Base-by-base conservation (phyloP, 371 early-diverging fungal species). In the Mucor racemosus region DNA sequence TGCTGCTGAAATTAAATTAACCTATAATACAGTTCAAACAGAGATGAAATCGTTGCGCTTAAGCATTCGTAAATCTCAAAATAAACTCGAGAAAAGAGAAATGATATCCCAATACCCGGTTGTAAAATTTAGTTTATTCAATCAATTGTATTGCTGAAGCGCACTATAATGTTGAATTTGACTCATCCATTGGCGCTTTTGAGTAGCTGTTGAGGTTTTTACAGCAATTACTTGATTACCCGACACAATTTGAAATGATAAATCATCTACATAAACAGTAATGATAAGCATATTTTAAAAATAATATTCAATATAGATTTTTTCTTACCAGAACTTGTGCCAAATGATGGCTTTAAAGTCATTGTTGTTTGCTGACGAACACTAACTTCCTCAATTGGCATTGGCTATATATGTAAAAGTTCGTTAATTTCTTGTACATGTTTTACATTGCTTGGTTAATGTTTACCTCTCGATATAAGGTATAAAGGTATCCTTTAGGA, bases 101-200 rank as follows among this genome's bases (percentile, higher is more conserved):
- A 3, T 26, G 26, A 3, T 26, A 26, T 26, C 1, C 26, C 26
- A 26, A 26, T 26, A 26, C 26, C 3, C 26, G 3, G 26, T 26
- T 26, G 26, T 26, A 26, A 26, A 31, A 31, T 13, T 14, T 31
- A 21, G 2, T 50, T 50, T 50, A 50, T 53, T 31, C 10, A 48
- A 34, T 17, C 14, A 46, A 26, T 41, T 64, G 21, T 72, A 72
- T 53, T 72, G 68, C 34, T 73, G 68, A 19, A 78, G 56, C 6
- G 81, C 76, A 40, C 81, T 78, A 39, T 69, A 81, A 41, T 79
- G 78, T 15, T 86, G 84, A 17, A 87, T 72, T 64, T 77, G 77
- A 48, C 74, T 86, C 38, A 91, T 71, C 91, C 91, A 91, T 63
- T 86, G 86, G 36, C 81, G 72, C 66, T 90, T 90, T 42, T 84